phyloP scores from a whole-genome alignment of 1,139 yeast genomes.

The Taiozyma sp. region DNA sequence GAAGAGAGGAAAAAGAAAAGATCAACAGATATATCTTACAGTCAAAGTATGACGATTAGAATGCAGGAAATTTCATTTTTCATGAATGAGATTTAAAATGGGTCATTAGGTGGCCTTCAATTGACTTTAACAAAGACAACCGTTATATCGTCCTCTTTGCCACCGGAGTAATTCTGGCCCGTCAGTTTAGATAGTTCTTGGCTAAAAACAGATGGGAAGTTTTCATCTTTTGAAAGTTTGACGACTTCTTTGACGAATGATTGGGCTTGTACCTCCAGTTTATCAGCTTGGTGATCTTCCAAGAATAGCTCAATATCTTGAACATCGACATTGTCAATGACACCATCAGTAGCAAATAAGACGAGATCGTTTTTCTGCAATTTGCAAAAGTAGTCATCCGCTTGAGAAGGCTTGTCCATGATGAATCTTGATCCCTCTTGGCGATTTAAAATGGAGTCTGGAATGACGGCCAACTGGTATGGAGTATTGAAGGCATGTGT shows the following conservation, averaged over 20 bases:
- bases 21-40: constrained; percentile 32
- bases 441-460: constrained; percentile 50
- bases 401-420: constrained; percentile 47
- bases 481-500: constrained; percentile 91
- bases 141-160: constrained; percentile 94
- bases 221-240: constrained; percentile 63
- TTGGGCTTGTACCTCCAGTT: constrained; percentile 41
- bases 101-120: constrained; percentile 15
- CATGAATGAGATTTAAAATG: background rate
- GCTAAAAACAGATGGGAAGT: constrained; percentile 82
- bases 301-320: constrained; percentile 66
- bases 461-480: constrained; percentile 83
- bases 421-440: constrained; percentile 53
- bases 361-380: constrained; percentile 68
- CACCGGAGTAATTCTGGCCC: constrained; percentile 75
- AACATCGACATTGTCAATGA: constrained; percentile 77
- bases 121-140: constrained; percentile 64
- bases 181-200: constrained; percentile 69
- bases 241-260: constrained; percentile 66
- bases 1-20: constrained; percentile 31
- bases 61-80: background rate
- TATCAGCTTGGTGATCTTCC: constrained; percentile 41
- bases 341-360: constrained; percentile 90
- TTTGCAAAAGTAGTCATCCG: constrained; percentile 39
- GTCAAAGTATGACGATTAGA: constrained; percentile 26